Percentiles rank a stretch among this genome's conserved stretches.
Evolutionary conservation across 306 rosid species (phyloP).

Genomic region (Cucurbita argyrosperma): DNA sequence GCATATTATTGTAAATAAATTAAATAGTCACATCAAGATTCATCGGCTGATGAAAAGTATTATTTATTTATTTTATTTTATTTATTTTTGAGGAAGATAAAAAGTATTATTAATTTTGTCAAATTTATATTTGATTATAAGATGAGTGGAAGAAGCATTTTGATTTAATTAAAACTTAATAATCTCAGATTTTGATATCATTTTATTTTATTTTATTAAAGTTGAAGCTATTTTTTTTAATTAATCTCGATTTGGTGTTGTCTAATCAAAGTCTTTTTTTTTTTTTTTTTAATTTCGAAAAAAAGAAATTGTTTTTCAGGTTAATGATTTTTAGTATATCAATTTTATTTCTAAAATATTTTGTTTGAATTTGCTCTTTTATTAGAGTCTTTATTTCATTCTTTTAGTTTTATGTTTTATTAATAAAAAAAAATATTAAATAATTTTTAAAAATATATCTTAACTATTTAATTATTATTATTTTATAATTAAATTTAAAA

Average conservation of each 20-base stretch:
- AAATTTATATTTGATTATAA: background rate
- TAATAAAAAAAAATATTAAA: too few relatives aligned
- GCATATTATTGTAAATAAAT: background rate
- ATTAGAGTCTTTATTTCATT: too few relatives aligned
- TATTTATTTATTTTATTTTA: background rate
- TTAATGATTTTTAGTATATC: too few relatives aligned
- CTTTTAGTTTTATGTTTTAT: too few relatives aligned
- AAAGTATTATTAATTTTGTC: background rate
- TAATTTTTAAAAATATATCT: too few relatives aligned
- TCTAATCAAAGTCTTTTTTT: slow-evolving; percentile 35
- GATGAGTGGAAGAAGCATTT: slow-evolving; percentile 3
- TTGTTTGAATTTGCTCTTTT: too few relatives aligned
- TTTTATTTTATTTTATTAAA: background rate
- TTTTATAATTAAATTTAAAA: too few relatives aligned
- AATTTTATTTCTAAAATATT: too few relatives aligned
- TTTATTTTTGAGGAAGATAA: background rate
- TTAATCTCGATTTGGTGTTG: slow-evolving; percentile 32
- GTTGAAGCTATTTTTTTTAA: background rate
- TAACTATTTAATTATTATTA: too few relatives aligned
- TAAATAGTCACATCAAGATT: background rate
- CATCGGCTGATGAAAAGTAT: background rate
- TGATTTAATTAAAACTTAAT: background rate
- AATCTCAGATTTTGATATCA: background rate
- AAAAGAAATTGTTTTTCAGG: too few relatives aligned
- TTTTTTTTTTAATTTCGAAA: too few relatives aligned